phyloP scores from a whole-genome alignment of 805 yeast species.

The Alloascoidea africana region DNA sequence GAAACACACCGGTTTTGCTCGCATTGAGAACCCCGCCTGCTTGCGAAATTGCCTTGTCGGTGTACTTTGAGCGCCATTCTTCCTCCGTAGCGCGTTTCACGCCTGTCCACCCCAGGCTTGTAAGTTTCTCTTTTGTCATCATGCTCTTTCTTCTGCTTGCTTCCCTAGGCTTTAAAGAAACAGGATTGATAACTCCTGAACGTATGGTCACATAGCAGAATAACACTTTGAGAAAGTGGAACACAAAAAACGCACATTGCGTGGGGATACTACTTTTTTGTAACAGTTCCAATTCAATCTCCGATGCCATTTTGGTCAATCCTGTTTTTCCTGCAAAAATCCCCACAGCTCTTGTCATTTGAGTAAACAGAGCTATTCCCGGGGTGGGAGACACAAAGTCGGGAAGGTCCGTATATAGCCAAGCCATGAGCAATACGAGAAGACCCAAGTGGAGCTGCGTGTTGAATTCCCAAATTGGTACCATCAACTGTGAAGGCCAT shows the following conservation, averaged over 20 bases:
- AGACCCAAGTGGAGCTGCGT: conserved; percentile 15
- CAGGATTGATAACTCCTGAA: conserved; percentile 72
- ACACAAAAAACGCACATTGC: conserved; percentile 55
- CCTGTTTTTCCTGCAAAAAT: too few relatives aligned
- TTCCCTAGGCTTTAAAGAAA: conserved; percentile 28
- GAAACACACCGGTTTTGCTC: too few relatives aligned
- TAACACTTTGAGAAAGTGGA: conserved; percentile 52
- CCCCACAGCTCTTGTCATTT: conserved; percentile 22
- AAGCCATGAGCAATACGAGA: too few relatives aligned
- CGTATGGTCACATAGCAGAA: conserved; percentile 42
- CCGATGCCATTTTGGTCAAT: too few relatives aligned
- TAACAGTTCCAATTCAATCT: too few relatives aligned
- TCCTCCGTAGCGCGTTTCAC: conserved; percentile 55
- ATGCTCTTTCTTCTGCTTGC: too few relatives aligned
- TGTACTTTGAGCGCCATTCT: too few relatives aligned
- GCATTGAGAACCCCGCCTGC: too few relatives aligned
- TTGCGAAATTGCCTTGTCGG: too few relatives aligned
- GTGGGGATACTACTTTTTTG: too few relatives aligned
- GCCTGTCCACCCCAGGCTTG: conserved; percentile 89
- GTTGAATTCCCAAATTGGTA: conserved; percentile 54
- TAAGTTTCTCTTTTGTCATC: conserved; percentile 36
- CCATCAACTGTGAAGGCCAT: conserved; percentile 80
- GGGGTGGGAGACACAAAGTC: conserved; percentile 86
- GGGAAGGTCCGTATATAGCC: conserved; percentile 93
- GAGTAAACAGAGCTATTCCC: conserved; percentile 65